Conservation (phyloP, 331 rosid species). For the Pyracantha coccinea region DNA sequence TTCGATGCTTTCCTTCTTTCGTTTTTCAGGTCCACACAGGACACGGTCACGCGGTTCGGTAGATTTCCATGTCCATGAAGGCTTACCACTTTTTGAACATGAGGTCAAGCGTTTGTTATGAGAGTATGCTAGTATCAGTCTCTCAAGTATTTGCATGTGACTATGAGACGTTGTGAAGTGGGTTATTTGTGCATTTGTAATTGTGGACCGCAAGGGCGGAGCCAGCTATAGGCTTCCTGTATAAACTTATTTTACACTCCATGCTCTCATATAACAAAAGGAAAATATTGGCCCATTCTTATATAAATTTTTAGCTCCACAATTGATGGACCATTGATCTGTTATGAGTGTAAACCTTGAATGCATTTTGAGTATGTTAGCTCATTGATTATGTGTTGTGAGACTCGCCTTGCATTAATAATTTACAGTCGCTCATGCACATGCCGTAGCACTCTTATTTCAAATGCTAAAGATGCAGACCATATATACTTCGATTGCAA, state of each 20-base stretch:
- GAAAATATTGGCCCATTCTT: too few species aligned
- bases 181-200: background rate
- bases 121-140: background rate
- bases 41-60: background rate
- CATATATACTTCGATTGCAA: too few species aligned
- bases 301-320: too few species aligned
- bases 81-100: background rate
- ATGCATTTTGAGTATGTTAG: background rate
- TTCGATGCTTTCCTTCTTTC: background rate
- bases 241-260: background rate
- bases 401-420: background rate
- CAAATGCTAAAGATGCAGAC: background rate
- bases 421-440: too few species aligned
- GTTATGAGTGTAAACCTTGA: background rate
- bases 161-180: too few species aligned
- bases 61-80: background rate
- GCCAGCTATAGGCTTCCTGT: too few species aligned
- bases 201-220: background rate
- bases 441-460: too few species aligned
- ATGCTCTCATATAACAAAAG: background rate
- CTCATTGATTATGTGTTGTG: background rate
- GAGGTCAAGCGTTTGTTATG: background rate
- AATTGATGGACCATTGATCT: background rate
- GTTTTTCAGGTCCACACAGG: background rate
- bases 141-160: accelerated